Base-by-base conservation (phyloP, 768 basidiomycete genomes). In the Mycena leptocephala region DNA sequence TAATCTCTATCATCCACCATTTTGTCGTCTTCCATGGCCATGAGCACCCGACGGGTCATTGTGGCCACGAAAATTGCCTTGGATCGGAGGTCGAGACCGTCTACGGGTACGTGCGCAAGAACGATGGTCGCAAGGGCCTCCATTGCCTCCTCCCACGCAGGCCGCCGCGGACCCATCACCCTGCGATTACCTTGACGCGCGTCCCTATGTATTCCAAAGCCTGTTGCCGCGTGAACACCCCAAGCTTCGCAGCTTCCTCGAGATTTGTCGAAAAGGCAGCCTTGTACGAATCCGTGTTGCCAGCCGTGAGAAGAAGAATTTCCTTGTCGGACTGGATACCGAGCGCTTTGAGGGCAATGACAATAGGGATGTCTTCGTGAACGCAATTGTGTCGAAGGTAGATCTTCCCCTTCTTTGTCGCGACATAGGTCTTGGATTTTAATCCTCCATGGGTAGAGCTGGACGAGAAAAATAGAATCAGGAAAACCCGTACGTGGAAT, bases 1-100 rank as follows among this genome's bases (percentile, higher is more conserved):
- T 99, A 99, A 85, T 99, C 98, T 59, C 98, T 91, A 85, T 99
- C 98, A 80, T 99, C 98, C 13, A 98, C 97, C 92, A 97, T 97
- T 80, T 94, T 97, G 84, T 96, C 96, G 83, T 99, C 97, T 72
- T 97, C 92, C 92, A 99, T 95, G 22, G 97, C 97, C 95, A 97
- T 96, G 65, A 99, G 88, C 16, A 99, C 98, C 58, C 98, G 90
- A 22, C 98, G 90, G 0, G 96, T 97, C 98, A 99, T 99, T 2
- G 96, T 98, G 1, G 96, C 98, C 37, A 99, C 95, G 82, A 99
- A 99, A 78, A 99, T 95, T 24, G 97, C 97, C 84, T 99, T 99
- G 13, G 96, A 91, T 63, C 95, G 89, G 82, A 99, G 95, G 85
- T 99, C 96, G 59, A 98, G 88, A 22, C 94, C 93, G 55, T 92